Base-by-base conservation (phyloP, 1,284 basidiomycete species). In the Pseudozyma flocculosa region DNA sequence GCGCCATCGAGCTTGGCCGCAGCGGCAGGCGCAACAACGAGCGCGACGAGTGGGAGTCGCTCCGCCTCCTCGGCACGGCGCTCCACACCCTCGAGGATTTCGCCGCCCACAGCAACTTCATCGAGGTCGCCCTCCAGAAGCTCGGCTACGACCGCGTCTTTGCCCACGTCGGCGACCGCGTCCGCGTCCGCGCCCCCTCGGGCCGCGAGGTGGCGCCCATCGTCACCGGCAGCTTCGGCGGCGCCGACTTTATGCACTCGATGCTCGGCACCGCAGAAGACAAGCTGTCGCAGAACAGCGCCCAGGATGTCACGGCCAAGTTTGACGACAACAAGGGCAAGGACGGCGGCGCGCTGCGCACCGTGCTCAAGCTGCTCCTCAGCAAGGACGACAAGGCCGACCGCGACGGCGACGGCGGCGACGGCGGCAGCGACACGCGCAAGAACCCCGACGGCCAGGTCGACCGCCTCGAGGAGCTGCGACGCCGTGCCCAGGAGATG, bases 211-310 rank as follows among this genome's bases (percentile, higher is more conserved):
- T 91, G 23, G 85, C 87, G 4, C 90, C 90, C 0, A 82, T 93
- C 42, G 87, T 93, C 10, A 93, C 91, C 3, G 90, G 88, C 9
- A 88, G 90, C 0, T 94, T 94, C 66, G 91, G 90, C 15, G 87
- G 86, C 1, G 86, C 84, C 66, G 90, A 93, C 78, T 93, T 93
- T 72, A 43, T 51, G n/a, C 43, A 61, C 36, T 54, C 60, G 10
- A 50, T 70, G 22, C 78, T 81, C 65, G 81, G 81, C 9, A 81
- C 85, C 73, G 84, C 84, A 17, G 82, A 82, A 44, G 84, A 85
- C 41, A 59, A 70, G 39, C 43, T 80, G 30, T 73, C 72, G 15
- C 78, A 89, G 82, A 88, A 91, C 1, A 91, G 90, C 30, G 89
- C 94, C 0, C 85, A 87, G 0, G 91, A 94, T 74, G 83, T 96